phyloP scores from a whole-genome alignment of 169 alveolate genomes.

The Perkinsus chesapeaki region DNA sequence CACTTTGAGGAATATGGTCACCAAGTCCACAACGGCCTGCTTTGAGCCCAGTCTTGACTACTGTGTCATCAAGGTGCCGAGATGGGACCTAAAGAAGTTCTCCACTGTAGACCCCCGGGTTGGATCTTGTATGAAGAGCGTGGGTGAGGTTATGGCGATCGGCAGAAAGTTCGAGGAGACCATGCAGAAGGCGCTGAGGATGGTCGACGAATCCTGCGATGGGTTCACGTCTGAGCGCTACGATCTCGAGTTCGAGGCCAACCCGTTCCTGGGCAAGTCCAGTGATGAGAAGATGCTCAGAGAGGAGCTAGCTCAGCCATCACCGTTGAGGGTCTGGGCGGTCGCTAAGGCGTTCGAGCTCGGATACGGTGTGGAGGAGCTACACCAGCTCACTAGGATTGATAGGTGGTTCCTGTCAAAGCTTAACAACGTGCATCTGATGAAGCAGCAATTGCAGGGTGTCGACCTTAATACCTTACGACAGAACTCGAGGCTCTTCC shows the following conservation, averaged over 20 bases:
- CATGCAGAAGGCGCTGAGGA: constrained; percentile 73
- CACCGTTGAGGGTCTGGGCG: constrained; percentile 47
- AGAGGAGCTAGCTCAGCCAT: constrained; percentile 17
- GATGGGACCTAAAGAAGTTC: constrained; percentile 76
- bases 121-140: constrained; percentile 76
- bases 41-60: constrained; percentile 79
- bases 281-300: not conserved
- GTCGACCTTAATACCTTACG: not conserved
- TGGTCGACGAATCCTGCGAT: not conserved
- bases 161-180: constrained; percentile 80
- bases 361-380: constrained; percentile 53
- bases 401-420: constrained; percentile 73
- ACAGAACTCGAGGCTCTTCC: not conserved
- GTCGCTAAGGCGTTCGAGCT: constrained; percentile 66
- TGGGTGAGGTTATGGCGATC: constrained; percentile 80
- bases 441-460: constrained; percentile 20
- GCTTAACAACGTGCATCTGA: constrained; percentile 49
- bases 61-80: constrained; percentile 69
- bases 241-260: constrained; percentile 14
- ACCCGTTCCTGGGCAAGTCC: not conserved
- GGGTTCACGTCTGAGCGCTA: constrained; percentile 28
- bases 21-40: constrained; percentile 77
- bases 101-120: constrained; percentile 56
- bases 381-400: constrained; percentile 46
- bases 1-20: constrained; percentile 56